Base-by-base conservation (phyloP, 1,284 basidiomycete species). In the Sanghuangporus baumii region DNA sequence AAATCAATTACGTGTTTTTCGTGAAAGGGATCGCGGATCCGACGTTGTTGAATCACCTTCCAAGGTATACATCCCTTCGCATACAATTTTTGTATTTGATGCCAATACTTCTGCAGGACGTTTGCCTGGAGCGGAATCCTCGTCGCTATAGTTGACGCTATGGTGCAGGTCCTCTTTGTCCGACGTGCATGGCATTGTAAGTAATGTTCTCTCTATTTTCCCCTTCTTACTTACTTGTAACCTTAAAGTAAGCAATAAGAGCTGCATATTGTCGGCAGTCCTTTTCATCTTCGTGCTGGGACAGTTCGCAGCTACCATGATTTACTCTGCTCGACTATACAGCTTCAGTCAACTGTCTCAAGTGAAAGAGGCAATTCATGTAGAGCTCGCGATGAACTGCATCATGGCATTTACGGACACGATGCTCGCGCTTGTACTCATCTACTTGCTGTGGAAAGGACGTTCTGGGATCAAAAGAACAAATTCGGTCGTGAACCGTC, bases 361-460 rank as follows among this genome's bases (percentile, higher is more conserved):
- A 18, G 7, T 48, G 18, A 16, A 23, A n/a, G 70, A 69, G 93
- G 74, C 6, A n/a, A n/a, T 90, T 94, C 20, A 94, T 94, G 6
- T 46, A 12, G 26, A 26, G 36, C 34, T n/a, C 2, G 46, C 52
- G 9, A 6, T 52, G 20, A 60, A 63, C 62, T 51, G 43, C 36
- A 37, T 60, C 26, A 41, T 48, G 23, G 62, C 63, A 11, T 43
- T 59, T 6, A 41, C 77, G 3, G 78, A 80, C 65, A 71, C 79
- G 37, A 59, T 76, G 16, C 76, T 80, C 50, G 75, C 78, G 12
- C 67, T 66, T 6, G 72, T 74, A 2, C 71, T 80, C 0, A 77
- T 76, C 51, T 60, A 74, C 20, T 68, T 79, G 8, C 68, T 80
- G 9, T 67, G 72, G 34, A 73, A 67, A 55, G 74, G 73, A 62